phyloP scores from a whole-genome alignment of 1,284 basidiomycete species.

The Afroboletus lepidellus region DNA sequence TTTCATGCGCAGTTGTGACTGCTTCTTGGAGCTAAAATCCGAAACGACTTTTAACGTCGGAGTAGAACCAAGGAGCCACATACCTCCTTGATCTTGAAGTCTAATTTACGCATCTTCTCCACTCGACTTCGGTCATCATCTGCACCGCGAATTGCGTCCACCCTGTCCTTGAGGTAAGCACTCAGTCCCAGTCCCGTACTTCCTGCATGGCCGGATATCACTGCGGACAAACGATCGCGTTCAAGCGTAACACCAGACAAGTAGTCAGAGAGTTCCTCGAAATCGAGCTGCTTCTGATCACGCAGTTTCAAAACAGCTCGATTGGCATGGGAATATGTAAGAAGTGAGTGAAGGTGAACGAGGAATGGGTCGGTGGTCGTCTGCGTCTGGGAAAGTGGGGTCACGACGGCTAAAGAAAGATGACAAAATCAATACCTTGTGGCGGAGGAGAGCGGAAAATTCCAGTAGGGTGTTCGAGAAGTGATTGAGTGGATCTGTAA shows the following conservation, averaged over 20 bases:
- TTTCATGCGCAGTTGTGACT: slow-evolving; percentile 92
- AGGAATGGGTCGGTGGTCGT: slow-evolving; percentile 87
- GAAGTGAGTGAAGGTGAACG: slow-evolving; percentile 83
- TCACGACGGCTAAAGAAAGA: neutral
- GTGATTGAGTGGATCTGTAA: slow-evolving; percentile 94
- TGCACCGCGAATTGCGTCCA: slow-evolving; percentile 88
- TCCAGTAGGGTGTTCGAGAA: slow-evolving; percentile 94
- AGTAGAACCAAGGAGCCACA: slow-evolving; percentile 21
- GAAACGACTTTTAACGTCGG: neutral
- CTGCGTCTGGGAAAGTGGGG: slow-evolving; percentile 60
- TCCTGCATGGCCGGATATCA: slow-evolving; percentile 78
- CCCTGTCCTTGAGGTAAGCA: slow-evolving; percentile 91
- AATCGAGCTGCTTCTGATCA: slow-evolving; percentile 98
- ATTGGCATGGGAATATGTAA: slow-evolving; percentile 88
- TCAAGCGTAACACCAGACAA: slow-evolving; percentile 88
- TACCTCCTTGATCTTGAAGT: slow-evolving; percentile 93
- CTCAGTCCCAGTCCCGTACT: slow-evolving; percentile 81
- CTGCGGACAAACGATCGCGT: slow-evolving; percentile 86
- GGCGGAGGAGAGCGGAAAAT: slow-evolving; percentile 83
- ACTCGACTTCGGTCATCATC: slow-evolving; percentile 93
- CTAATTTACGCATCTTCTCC: slow-evolving; percentile 90
- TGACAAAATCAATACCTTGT: slow-evolving; percentile 51
- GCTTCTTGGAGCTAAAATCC: slow-evolving; percentile 84
- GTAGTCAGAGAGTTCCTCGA: slow-evolving; percentile 96
- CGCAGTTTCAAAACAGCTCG: slow-evolving; percentile 89